Conservation (phyloP, 2,329 filamentous ascomycete species). For the Botrytis tulipae region DNA sequence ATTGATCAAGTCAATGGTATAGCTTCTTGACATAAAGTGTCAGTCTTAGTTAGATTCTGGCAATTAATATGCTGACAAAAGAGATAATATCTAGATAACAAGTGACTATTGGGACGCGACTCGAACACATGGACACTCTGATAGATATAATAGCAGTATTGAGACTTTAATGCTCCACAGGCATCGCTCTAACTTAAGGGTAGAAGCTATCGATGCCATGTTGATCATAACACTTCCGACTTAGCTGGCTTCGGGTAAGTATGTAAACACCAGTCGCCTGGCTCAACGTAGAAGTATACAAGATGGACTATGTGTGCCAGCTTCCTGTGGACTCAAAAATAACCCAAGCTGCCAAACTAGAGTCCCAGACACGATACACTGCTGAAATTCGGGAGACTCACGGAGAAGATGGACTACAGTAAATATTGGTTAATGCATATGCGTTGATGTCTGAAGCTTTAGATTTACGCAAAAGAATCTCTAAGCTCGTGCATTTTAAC, state of each 20-base stretch:
- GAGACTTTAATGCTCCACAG: not conserved
- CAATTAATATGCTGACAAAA: not conserved
- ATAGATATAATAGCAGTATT: not conserved
- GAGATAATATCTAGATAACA: not conserved
- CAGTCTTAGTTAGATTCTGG: not conserved
- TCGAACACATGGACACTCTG: not conserved
- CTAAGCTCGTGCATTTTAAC: too few species aligned
- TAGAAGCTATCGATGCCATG: not conserved
- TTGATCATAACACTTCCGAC: not conserved
- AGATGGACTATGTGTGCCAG: too few species aligned
- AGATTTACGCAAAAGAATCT: too few species aligned
- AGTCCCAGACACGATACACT: not conserved
- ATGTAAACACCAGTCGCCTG: not conserved
- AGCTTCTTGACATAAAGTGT: not conserved
- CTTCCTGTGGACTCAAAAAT: not conserved
- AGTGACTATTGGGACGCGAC: not conserved
- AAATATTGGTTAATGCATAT: too few species aligned
- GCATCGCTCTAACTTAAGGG: accelerated
- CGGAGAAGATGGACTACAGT: not conserved
- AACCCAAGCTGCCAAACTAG: not conserved
- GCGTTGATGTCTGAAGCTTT: too few species aligned
- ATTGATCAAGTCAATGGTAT: not conserved
- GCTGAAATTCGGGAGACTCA: accelerated
- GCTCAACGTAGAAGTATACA: not conserved
- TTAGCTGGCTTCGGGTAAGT: too few species aligned